Percentiles rank a stretch among this genome's conserved stretches.
Evolutionary conservation across 1,139 yeast species (phyloP).

Genomic region (Hansenula sp.): DNA sequence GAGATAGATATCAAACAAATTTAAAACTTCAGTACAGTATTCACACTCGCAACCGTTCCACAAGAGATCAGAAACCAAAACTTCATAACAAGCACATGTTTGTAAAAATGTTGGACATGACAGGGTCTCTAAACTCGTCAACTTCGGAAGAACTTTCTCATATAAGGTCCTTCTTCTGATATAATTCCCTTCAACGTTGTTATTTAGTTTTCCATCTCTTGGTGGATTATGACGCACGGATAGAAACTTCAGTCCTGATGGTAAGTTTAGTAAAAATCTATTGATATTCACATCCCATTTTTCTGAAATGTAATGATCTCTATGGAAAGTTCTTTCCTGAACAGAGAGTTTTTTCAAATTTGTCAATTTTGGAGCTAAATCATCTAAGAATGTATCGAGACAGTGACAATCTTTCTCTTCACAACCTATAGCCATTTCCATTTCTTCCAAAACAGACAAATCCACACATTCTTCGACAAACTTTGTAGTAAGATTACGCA

Average conservation of each 20-base stretch:
- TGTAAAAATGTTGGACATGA: constrained; percentile 56
- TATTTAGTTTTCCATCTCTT: constrained; percentile 38
- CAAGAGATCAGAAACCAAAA: constrained; percentile 58
- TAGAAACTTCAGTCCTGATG: constrained; percentile 33
- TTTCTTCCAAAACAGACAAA: constrained; percentile 23
- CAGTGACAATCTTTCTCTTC: constrained; percentile 42
- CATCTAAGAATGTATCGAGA: constrained; percentile 33
- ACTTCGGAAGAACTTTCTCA: constrained; percentile 41
- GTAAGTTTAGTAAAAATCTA: constrained; percentile 37
- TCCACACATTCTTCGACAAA: constrained; percentile 28
- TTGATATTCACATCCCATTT: constrained; percentile 49
- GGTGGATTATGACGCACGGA: constrained; percentile 52
- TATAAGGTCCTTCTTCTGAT: constrained; percentile 50
- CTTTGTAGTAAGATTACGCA: constrained; percentile 24
- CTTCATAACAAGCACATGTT: constrained; percentile 62
- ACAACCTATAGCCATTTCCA: constrained; percentile 43
- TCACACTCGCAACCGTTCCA: constrained; percentile 76
- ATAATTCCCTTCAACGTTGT: constrained; percentile 72
- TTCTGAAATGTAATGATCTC: constrained; percentile 49
- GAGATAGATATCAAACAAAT: constrained; percentile 50
- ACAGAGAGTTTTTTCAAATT: constrained; percentile 38
- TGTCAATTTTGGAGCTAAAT: constrained; percentile 25
- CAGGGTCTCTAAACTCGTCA: constrained; percentile 37
- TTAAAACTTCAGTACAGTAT: constrained; percentile 45
- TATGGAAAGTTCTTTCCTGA: constrained; percentile 39